phyloP scores from a whole-genome alignment of 2,329 filamentous ascomycete genomes.

The Coleophoma cylindrospora region DNA sequence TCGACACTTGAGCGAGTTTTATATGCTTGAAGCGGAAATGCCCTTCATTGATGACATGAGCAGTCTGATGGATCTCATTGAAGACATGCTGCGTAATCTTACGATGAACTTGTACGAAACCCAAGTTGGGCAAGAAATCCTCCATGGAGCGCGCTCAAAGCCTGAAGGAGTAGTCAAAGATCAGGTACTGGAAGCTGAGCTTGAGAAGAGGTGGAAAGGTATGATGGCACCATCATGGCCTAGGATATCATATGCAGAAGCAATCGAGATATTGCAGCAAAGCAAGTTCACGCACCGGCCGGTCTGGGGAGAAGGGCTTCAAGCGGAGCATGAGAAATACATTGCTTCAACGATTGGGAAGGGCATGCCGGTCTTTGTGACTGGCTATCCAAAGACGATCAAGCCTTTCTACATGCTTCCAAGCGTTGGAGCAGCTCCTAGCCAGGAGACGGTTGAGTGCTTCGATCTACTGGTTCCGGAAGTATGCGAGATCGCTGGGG shows the following conservation, averaged over 20 bases:
- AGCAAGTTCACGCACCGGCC: slow-evolving; percentile 66
- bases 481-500: slow-evolving; percentile 63
- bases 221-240: slow-evolving; percentile 62
- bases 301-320: slow-evolving; percentile 68
- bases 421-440: slow-evolving; percentile 26
- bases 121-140: slow-evolving; percentile 48
- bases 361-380: slow-evolving; percentile 77
- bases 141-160: slow-evolving; percentile 38
- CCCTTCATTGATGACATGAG: slow-evolving; percentile 69
- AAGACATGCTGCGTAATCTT: slow-evolving; percentile 66
- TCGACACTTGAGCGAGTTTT: slow-evolving; percentile 93
- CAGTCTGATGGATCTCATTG: slow-evolving; percentile 72
- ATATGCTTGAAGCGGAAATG: slow-evolving; percentile 94
- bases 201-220: slow-evolving; percentile 68
- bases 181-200: slow-evolving; percentile 36
- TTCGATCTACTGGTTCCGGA: slow-evolving; percentile 69
- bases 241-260: slow-evolving; percentile 76
- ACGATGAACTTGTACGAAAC: slow-evolving; percentile 37
- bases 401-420: slow-evolving; percentile 91
- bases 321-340: slow-evolving; percentile 90
- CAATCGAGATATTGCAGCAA: slow-evolving; percentile 62
- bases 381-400: slow-evolving; percentile 79
- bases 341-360: slow-evolving; percentile 60
- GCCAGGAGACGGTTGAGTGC: slow-evolving; percentile 53
- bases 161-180: slow-evolving; percentile 7